A percentile compares a stretch with the other conserved stretches of the same genome.
Evolutionary conservation across 257 asterid genomes (phyloP).

Genomic region (Solanum paucissectum): DNA sequence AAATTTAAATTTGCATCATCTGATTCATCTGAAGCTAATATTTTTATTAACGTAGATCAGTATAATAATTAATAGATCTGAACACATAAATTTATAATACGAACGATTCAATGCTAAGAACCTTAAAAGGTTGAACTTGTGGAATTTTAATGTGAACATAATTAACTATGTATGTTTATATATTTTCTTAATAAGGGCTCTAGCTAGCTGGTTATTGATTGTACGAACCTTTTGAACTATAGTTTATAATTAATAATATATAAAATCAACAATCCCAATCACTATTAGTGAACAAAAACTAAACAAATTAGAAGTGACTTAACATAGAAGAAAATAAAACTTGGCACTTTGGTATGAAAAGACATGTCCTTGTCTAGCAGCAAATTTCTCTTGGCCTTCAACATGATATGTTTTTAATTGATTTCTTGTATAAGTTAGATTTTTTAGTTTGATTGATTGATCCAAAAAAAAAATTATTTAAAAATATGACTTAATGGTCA

Average conservation of each 20-base stretch:
- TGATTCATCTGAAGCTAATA: too few species aligned
- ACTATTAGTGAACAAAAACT: neutral
- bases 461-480: neutral
- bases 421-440: neutral
- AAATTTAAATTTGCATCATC: too few species aligned
- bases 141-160: too few species aligned
- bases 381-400: neutral
- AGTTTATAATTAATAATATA: neutral
- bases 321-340: neutral
- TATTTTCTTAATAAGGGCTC: too few species aligned
- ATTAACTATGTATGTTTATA: too few species aligned
- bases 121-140: too few species aligned
- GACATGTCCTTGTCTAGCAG: neutral
- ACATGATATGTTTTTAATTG: neutral
- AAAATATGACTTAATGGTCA: rapidly evolving
- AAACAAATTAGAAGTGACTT: neutral
- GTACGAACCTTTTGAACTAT: too few species aligned
- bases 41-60: too few species aligned
- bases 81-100: too few species aligned
- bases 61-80: too few species aligned
- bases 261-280: neutral
- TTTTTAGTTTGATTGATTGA: neutral
- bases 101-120: rapidly evolving
- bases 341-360: neutral
- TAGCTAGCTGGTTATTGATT: too few species aligned